Evolutionary conservation across 2,329 filamentous ascomycete genomes (phyloP).

Genomic region (Fusarium sp.): DNA sequence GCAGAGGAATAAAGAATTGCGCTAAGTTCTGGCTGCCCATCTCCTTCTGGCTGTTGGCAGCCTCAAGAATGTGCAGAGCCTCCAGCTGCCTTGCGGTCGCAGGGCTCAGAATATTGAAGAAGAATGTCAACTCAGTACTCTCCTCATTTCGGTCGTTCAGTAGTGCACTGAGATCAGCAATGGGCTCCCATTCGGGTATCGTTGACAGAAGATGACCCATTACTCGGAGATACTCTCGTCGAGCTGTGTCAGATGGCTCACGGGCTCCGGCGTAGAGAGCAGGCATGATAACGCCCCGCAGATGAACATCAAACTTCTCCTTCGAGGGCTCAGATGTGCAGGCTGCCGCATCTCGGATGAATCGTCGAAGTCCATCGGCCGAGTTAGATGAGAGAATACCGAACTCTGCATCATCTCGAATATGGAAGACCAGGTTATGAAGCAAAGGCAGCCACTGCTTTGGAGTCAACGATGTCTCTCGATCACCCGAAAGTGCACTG

Average conservation of each 20-base stretch:
- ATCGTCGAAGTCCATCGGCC: slow-evolving; percentile 83
- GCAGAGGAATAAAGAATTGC: slow-evolving; percentile 89
- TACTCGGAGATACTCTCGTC: slow-evolving; percentile 84
- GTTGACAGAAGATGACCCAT: slow-evolving; percentile 83
- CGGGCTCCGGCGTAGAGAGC: slow-evolving; percentile 82
- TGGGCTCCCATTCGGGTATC: slow-evolving; percentile 77
- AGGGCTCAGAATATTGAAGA: slow-evolving; percentile 92
- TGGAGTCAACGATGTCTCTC: slow-evolving; percentile 72
- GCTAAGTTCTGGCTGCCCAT: slow-evolving; percentile 84
- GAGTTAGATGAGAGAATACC: slow-evolving; percentile 86
- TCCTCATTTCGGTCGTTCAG: slow-evolving; percentile 77
- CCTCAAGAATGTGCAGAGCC: slow-evolving; percentile 82
- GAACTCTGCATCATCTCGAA: slow-evolving; percentile 89
- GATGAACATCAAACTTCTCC: slow-evolving; percentile 68
- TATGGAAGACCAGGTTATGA: slow-evolving; percentile 90
- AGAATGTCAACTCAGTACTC: slow-evolving; percentile 79
- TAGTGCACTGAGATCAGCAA: slow-evolving; percentile 82
- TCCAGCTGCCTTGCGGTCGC: slow-evolving; percentile 89
- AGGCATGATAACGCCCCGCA: slow-evolving; percentile 78
- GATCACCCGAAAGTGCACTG: slow-evolving; percentile 75
- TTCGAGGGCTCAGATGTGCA: slow-evolving; percentile 53
- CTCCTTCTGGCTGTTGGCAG: slow-evolving; percentile 74
- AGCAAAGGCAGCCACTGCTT: slow-evolving; percentile 90
- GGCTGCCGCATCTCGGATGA: slow-evolving; percentile 76
- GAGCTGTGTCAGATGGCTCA: slow-evolving; percentile 86